Evolutionary conservation across 192 early-diverging fungal species (phyloP).

Genomic region (Coemansia sp.): DNA sequence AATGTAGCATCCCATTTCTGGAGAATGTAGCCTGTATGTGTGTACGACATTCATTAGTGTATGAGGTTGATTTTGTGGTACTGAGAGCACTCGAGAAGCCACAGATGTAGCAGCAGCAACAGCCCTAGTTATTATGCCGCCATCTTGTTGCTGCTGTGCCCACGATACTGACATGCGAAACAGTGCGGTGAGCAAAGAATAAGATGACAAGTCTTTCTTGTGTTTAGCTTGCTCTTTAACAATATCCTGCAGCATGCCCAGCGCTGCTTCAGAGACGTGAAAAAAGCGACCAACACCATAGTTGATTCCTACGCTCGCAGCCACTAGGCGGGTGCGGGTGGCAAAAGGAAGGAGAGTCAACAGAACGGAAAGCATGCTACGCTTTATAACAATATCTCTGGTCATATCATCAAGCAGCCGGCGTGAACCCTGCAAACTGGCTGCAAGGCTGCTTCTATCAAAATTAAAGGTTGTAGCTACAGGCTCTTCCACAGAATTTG

Average conservation of each 20-base stretch:
- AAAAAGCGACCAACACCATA: conserved; percentile 31
- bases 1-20: conserved; percentile 16
- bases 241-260: conserved; percentile 15
- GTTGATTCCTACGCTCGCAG: conserved; percentile 4
- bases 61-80: background rate
- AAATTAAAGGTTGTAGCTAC: conserved; percentile 7
- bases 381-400: background rate
- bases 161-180: conserved; percentile 21
- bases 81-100: background rate
- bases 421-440: background rate
- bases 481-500: background rate
- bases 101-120: background rate
- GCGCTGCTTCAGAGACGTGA: conserved; percentile 15
- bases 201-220: conserved; percentile 7
- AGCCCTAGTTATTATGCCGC: conserved; percentile 1
- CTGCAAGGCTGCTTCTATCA: conserved; percentile 10
- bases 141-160: background rate
- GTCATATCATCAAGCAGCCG: conserved; percentile 6
- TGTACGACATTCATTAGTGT: conserved; percentile 31
- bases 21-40: conserved; percentile 12
- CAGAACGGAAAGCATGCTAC: conserved; percentile 1
- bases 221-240: background rate
- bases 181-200: conserved; percentile 31
- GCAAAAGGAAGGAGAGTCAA: conserved; percentile 22
- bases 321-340: conserved; percentile 15